Evolutionary conservation across 371 early-diverging fungal genomes (phyloP).

Genomic region (Mucor saturninus): DNA sequence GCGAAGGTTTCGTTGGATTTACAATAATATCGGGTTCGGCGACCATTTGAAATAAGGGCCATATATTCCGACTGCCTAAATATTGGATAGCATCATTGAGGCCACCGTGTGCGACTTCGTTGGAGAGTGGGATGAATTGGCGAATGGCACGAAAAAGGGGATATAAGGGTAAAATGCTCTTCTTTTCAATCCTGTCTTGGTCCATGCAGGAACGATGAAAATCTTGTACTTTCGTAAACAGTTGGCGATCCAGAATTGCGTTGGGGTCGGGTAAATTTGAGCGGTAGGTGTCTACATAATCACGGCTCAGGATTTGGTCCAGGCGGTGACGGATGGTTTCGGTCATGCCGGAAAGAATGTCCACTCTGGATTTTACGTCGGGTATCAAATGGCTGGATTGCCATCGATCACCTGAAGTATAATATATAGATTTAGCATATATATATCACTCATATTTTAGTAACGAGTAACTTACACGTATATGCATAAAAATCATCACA

Average conservation of each 20-base stretch:
- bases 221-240: slow-evolving; percentile 46
- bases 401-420: slow-evolving; percentile 39
- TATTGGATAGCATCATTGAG: slow-evolving; percentile 15
- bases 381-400: slow-evolving; percentile 31
- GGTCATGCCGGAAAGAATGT: slow-evolving; percentile 1
- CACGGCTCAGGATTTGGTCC: slow-evolving; percentile 26
- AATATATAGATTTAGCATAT: neutral
- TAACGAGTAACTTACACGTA: slow-evolving; percentile 25
- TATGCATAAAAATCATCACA: slow-evolving; percentile 58
- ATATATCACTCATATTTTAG: neutral
- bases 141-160: slow-evolving; percentile 43
- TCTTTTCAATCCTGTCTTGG: slow-evolving; percentile 32
- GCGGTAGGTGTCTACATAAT: neutral
- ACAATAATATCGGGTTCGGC: slow-evolving; percentile 22
- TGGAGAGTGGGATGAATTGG: slow-evolving; percentile 1
- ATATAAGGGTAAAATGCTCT: slow-evolving; percentile 42
- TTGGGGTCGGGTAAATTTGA: slow-evolving; percentile 39
- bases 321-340: slow-evolving; percentile 18
- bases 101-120: neutral
- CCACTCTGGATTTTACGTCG: slow-evolving; percentile 33
- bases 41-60: slow-evolving; percentile 42
- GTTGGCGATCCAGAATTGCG: slow-evolving; percentile 42
- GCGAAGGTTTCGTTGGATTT: neutral
- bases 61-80: slow-evolving; percentile 24
- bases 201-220: slow-evolving; percentile 63